Evolutionary conservation across 352 stramenopile genomes (phyloP), one percentile per base, ranked within the genome.

Genomic region (Globisporangium sylvaticum): DNA sequence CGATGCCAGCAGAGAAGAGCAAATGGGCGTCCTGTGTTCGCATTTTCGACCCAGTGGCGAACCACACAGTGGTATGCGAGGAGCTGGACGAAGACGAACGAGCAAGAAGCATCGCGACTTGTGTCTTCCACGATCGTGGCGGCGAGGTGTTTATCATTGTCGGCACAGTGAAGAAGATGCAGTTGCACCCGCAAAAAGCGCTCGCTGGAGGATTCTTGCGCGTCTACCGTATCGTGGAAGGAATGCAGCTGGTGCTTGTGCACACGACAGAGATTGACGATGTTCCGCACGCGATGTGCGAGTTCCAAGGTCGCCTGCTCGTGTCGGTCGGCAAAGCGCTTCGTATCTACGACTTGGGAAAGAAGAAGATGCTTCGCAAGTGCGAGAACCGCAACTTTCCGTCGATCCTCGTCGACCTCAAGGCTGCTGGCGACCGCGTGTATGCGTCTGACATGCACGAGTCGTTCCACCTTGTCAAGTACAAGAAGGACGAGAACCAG

Each of bases 341-440:
- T 0, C 90, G 97, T 31, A 94, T 99, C n/a, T 99, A 99, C 80
- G 97, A 99, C 69, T 81, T 99, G 54, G 98, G 98, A 63, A 99
- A 99, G 84, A 98, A 97, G 53, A 99, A 99, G 72, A 87, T 99
- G 71, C 77, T 99, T 32, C 95, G 97, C 73, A 99, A 99, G 85
- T 99, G 97, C 68, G 97, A 99, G 80, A 97, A 97, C 67, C 92
- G 91, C 66, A 93, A 91, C 32, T 97, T 98, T 67, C 91, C 93
- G 32, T 95, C 92, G 0, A 89, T 96, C 70, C 76, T 99, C n/a
- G 92, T 97, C 53, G 95, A 93, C 14, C 72, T 99, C 18, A 97
- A 98, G 77, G 87, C 94, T 42, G 82, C 91, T 18, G 96, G 96
- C 1, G 96, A 99, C 72, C 91, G 97, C 18, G 94, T 98, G 31